Evolutionary conservation across 1,284 basidiomycete genomes (phyloP).

Genomic region (Puccinia novopanici): DNA sequence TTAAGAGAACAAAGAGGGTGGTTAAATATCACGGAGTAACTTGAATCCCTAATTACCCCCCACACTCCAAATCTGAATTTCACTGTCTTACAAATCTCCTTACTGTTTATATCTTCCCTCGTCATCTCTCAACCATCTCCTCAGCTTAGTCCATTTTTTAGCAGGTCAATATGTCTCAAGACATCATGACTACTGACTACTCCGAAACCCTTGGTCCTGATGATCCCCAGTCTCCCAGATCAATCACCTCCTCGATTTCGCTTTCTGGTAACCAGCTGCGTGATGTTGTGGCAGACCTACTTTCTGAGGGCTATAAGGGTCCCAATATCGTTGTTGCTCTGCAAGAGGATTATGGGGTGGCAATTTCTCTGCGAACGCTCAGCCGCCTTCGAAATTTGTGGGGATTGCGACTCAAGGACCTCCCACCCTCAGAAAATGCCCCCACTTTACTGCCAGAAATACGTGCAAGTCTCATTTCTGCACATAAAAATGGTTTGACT

Average conservation of each 20-base stretch:
- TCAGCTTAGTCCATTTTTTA: too few relatives aligned
- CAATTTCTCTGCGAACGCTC: neutral
- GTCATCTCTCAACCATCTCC: too few relatives aligned
- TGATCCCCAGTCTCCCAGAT: neutral
- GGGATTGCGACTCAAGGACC: neutral
- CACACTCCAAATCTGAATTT: too few relatives aligned
- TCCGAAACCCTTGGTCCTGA: neutral
- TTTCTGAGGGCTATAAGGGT: neutral
- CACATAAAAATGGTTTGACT: constrained; percentile 3
- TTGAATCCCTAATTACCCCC: too few relatives aligned
- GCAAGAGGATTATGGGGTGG: neutral
- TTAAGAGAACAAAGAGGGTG: too few relatives aligned
- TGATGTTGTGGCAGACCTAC: neutral
- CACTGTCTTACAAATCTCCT: too few relatives aligned
- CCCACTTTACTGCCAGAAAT: neutral
- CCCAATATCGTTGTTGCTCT: neutral
- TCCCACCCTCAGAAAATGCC: neutral
- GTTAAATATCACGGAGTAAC: too few relatives aligned
- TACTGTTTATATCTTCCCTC: too few relatives aligned
- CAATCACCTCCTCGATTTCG: neutral
- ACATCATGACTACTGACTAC: neutral
- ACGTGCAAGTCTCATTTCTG: neutral
- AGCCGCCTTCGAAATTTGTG: neutral
- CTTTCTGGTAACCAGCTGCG: neutral
- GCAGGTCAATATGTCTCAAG: neutral